phyloP scores from a whole-genome alignment of 1,284 basidiomycete genomes.

The Trametes pubescens region DNA sequence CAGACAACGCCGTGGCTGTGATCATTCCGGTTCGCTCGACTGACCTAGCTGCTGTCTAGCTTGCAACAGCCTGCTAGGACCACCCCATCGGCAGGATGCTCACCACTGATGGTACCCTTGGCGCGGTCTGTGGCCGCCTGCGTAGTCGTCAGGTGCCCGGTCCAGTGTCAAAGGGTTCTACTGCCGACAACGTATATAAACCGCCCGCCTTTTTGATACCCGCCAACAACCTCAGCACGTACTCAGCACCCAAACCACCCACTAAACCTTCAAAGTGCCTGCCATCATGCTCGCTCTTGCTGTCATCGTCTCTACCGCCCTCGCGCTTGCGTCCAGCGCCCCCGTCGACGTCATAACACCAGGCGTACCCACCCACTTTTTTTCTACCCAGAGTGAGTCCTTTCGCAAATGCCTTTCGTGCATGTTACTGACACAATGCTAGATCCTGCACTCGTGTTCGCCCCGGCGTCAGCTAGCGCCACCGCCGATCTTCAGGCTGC shows the following conservation, averaged over 20 bases:
- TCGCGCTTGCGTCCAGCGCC: constrained; percentile 16
- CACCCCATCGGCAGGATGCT: background rate
- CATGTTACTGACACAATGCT: background rate
- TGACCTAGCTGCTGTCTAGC: background rate
- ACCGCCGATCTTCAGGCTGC: constrained; percentile 12
- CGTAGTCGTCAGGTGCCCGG: background rate
- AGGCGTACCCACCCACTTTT: constrained; percentile 26
- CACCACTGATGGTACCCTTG: background rate
- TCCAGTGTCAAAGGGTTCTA: background rate
- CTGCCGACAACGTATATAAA: constrained; percentile 1
- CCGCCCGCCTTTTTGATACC: background rate
- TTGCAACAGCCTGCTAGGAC: background rate
- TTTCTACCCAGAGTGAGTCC: constrained; percentile 25
- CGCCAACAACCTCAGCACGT: background rate
- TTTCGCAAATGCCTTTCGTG: background rate
- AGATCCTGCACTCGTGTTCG: constrained; percentile 27
- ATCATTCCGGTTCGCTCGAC: background rate
- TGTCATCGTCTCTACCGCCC: constrained; percentile 10
- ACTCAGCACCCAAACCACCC: background rate
- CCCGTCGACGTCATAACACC: constrained; percentile 24
- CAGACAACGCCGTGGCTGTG: background rate
- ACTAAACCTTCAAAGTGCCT: background rate
- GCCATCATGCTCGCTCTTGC: constrained; percentile 11
- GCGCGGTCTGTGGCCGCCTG: background rate
- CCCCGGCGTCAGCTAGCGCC: constrained; percentile 4